phyloP scores from a whole-genome alignment of 139 green algal species.

The Chlamydomonas sphaeroides region DNA sequence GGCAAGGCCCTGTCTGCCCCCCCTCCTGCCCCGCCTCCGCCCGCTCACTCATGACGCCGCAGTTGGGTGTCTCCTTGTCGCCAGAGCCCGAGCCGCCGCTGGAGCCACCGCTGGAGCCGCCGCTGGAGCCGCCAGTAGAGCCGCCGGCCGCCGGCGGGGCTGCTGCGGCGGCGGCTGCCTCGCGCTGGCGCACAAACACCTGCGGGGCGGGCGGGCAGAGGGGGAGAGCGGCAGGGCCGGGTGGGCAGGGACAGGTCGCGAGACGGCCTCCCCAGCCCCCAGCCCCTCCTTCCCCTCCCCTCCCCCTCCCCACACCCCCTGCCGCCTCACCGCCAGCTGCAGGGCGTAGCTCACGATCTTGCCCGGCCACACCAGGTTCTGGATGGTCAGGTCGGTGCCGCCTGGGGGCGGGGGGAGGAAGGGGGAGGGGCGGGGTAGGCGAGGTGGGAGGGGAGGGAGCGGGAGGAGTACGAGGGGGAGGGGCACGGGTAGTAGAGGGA shows the following conservation, averaged over 20 bases:
- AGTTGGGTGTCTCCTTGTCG: slow-evolving; percentile 4
- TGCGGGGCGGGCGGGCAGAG: neutral
- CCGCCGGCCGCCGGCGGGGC: neutral
- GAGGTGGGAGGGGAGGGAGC: too few species aligned
- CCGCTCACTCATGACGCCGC: slow-evolving; percentile 13
- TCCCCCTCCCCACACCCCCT: neutral
- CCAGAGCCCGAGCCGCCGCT: neutral
- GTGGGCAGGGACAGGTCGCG: too few species aligned
- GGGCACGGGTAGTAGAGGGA: too few species aligned
- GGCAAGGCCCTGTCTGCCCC: too few species aligned
- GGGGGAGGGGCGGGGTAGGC: too few species aligned
- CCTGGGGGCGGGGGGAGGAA: neutral
- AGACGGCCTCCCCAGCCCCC: too few species aligned
- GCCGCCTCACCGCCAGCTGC: neutral
- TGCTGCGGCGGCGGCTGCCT: neutral
- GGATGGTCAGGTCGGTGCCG: slow-evolving; percentile 2
- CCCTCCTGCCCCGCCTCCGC: too few species aligned
- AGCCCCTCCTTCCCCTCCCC: too few species aligned
- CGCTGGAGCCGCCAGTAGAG: neutral
- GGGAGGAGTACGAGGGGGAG: too few species aligned
- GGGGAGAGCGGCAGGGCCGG: neutral
- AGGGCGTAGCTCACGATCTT: slow-evolving; percentile 34
- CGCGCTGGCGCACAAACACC: neutral
- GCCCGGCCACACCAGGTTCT: slow-evolving; percentile 21
- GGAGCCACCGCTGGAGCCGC: neutral